phyloP scores from a whole-genome alignment of 2,329 filamentous ascomycete genomes.

The Sporothrix sp. region DNA sequence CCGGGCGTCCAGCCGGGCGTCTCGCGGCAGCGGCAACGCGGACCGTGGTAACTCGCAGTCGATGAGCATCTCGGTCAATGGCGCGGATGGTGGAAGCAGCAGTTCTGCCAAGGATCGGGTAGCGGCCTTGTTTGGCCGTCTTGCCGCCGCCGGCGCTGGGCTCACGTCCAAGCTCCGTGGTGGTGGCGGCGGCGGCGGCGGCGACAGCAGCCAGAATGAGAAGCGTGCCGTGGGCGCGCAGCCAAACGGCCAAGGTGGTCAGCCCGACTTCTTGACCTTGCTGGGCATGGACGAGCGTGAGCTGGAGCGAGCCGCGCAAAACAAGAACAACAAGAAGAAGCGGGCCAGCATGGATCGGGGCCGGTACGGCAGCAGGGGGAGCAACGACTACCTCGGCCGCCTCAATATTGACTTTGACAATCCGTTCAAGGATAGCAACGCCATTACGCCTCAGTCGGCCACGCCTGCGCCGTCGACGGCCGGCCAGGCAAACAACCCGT shows the following conservation, averaged over 20 bases:
- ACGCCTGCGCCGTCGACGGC: constrained; percentile 30
- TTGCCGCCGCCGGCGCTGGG: constrained; percentile 14
- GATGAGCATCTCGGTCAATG: constrained; percentile 24
- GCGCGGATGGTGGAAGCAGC: constrained; percentile 15
- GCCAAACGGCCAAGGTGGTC: constrained; percentile 12
- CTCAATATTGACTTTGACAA: constrained; percentile 24
- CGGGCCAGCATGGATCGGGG: constrained; percentile 15
- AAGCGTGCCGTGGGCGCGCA: constrained; percentile 1
- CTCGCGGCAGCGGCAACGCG: constrained; percentile 29
- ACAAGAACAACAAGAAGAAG: constrained; percentile 23
- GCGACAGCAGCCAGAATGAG: not conserved
- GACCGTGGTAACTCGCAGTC: constrained; percentile 47
- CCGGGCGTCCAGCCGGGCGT: not conserved
- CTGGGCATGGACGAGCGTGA: constrained; percentile 34
- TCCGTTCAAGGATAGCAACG: constrained; percentile 42
- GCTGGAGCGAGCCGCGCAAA: constrained; percentile 29
- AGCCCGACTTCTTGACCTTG: constrained; percentile 36
- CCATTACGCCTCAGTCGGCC: constrained; percentile 29
- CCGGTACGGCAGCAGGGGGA: constrained; percentile 8
- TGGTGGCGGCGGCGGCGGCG: not conserved
- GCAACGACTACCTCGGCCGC: constrained; percentile 10
- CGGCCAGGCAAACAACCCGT: constrained; percentile 32
- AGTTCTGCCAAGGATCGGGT: constrained; percentile 29
- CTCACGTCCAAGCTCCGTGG: not conserved
- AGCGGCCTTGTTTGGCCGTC: constrained; percentile 28